Base-by-base conservation (phyloP, 2,329 filamentous ascomycete species). In the Fusarium virguliforme region DNA sequence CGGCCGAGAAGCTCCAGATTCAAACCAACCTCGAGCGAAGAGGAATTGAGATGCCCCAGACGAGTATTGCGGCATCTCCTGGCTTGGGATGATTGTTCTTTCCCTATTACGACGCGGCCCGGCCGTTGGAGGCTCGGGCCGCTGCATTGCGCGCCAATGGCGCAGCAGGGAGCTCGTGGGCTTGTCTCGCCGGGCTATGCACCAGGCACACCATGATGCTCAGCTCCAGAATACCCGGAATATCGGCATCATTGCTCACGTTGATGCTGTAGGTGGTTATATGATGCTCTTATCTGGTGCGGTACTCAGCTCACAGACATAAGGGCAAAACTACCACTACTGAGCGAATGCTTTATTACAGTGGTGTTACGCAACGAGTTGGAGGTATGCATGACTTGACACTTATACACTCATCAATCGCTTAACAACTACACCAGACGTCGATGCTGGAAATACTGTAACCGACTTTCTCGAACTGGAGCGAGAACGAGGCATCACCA, bases 321-420 rank as follows among this genome's bases (percentile, higher is more conserved):
- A 59, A 89, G 87, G 96, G 96, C 8, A 99, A 99, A 85, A 99
- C 96, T 1, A 98, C 96, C 0, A 99, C 96, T 0, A 98, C 96
- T 4, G 96, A 99, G 89, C 94, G 96, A 64, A 98, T 98, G 95
- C 92, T 99, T 77, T 98, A 94, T 79, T 97, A 98, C 78, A 97
- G 94, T 79, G 95, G 96, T 54, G 91, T 95, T 68, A 97, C 95
- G 9, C 88, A 93, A 72, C 88, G 95, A 80, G 90, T 98, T 77
- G 96, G 96, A 83, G 87, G 87, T 88, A 77, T 79, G 30, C 38
- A 62, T 48, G 8, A n/a, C n/a, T 22, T 34, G n/a, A 13, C n/a
- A 62, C 15, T 22, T 28, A 12, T 13, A 32, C 30, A 18, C 18
- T 18, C 18, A 18, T 18, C 18, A 18, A 18, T 18, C 43, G 18